Base-by-base conservation (phyloP, 345 rosid genomes). In the Sisymbrium irio region DNA sequence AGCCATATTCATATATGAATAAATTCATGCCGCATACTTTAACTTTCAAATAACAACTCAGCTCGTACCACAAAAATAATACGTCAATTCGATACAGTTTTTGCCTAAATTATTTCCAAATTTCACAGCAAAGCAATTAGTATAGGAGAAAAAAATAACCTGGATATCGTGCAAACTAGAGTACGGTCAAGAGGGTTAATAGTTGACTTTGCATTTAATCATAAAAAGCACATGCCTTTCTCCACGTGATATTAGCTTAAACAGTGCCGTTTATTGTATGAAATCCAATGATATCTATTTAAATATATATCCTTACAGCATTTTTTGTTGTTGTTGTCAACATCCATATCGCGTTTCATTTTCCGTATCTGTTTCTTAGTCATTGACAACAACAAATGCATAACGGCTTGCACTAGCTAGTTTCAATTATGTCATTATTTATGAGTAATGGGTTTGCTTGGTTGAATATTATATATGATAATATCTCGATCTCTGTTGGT, bases 171-270 rank as follows among this genome's bases (percentile, higher is more conserved):
- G 72, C 33, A 46, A 66, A 67, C 32, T 37, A 74, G 61, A 67
- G 69, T 76, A 62, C 51, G 42, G 70, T 69, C 70, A 76, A 76
- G 45, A 36, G 25, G 46, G 20, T 69, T 69, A 64, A 14, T 76
- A 62, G 70, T 76, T 76, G 79, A 76, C 75, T 69, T 76, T 69
- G 65, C 66, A 63, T 44, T 68, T 69, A 69, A 76, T 76, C 66
- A 76, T 69, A 28, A 45, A 22, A 27, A 40, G 66, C 79, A 76
- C 75, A 76, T 76, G 79, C 61, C 4, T 39, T 46, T 37, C 60
- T 69, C 71, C 75, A 76, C 79, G 75, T 76, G 79, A 62, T 69
- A 15, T 69, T 54, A 44, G 71, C 75, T 69, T 69, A 76, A 56
- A 62, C 30, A 57, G 79, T 69, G 79, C 71, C 65, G 74, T 33